phyloP scores from a whole-genome alignment of 2,329 filamentous ascomycete genomes.

The Aspergillus fumigatiaffinis region DNA sequence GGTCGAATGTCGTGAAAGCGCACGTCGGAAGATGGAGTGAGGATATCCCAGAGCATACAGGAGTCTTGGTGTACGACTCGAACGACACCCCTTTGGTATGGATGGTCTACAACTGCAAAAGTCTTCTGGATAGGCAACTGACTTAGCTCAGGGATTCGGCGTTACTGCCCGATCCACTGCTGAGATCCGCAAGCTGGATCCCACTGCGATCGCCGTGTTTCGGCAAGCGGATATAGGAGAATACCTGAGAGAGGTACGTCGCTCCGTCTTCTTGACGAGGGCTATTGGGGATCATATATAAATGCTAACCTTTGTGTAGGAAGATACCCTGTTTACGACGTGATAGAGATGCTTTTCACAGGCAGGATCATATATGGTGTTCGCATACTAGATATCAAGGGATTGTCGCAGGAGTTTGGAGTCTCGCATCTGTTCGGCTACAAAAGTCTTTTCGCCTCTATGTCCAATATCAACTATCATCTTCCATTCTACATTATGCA shows the following conservation, averaged over 20 bases:
- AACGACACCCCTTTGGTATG: constrained; percentile 72
- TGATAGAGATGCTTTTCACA: constrained; percentile 21
- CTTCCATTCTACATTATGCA: background rate
- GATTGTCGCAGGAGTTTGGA: constrained; percentile 24
- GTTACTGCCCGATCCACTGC: constrained; percentile 83
- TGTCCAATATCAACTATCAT: background rate
- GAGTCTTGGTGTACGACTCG: constrained; percentile 86
- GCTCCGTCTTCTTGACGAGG: background rate
- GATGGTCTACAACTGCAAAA: background rate
- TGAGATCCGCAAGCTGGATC: constrained; percentile 79
- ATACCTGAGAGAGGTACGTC: constrained; percentile 71
- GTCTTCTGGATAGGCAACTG: background rate
- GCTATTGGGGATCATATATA: background rate
- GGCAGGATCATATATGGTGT: constrained; percentile 18
- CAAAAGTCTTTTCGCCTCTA: constrained; percentile 9
- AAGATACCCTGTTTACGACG: constrained; percentile 61
- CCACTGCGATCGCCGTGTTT: constrained; percentile 84
- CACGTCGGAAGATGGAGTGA: constrained; percentile 82
- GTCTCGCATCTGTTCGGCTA: constrained; percentile 18
- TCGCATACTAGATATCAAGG: constrained; percentile 22
- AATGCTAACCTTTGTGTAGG: constrained; percentile 32
- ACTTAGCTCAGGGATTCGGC: constrained; percentile 67
- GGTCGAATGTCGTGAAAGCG: constrained; percentile 80
- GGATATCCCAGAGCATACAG: constrained; percentile 89
- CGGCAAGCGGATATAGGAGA: constrained; percentile 92